These are phyloP conservation scores for Trametes punicea DNA, from an alignment of 768 basidiomycete species.

Conservation along the genomic window DNA sequence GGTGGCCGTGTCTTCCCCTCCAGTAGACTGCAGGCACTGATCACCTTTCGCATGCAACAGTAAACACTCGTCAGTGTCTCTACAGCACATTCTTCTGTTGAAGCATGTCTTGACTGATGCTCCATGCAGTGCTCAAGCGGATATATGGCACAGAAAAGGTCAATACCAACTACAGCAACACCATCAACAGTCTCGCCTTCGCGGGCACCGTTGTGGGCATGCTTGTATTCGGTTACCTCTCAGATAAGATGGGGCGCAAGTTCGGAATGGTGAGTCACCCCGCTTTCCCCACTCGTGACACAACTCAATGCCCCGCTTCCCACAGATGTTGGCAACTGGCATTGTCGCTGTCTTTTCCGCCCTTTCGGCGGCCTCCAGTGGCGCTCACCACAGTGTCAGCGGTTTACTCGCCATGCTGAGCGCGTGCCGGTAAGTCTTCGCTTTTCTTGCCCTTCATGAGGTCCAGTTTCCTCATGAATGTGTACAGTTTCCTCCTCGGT, in stretches of 20 bases:
- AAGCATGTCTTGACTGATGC: not conserved
- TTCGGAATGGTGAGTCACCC: constrained; percentile 74
- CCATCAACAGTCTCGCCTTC: constrained; percentile 69
- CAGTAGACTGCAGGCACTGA: not conserved
- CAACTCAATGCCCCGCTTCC: not conserved
- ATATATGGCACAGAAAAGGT: constrained; percentile 62
- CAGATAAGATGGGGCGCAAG: constrained; percentile 85
- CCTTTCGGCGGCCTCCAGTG: constrained; percentile 79
- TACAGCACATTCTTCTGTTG: not conserved
- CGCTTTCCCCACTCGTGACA: not conserved
- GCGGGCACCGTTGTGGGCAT: constrained; percentile 88
- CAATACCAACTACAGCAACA: constrained; percentile 55
- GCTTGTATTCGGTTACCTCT: constrained; percentile 77
- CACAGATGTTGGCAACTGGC: constrained; percentile 72
- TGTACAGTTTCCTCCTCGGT: constrained; percentile 74
- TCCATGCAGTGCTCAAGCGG: constrained; percentile 54
- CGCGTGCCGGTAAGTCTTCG: constrained; percentile 59
- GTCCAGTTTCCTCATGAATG: too few species aligned
- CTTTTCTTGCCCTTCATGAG: not conserved
- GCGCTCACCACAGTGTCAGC: constrained; percentile 64
- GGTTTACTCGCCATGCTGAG: constrained; percentile 78
- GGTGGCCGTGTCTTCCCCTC: constrained; percentile 26
- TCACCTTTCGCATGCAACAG: constrained; percentile 32
- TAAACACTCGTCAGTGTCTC: constrained; percentile 61
- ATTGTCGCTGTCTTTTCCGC: constrained; percentile 84